These are phyloP conservation scores for Leccinum pellstonianum DNA, from an alignment of 768 basidiomycete genomes.

Conservation along the genomic window DNA sequence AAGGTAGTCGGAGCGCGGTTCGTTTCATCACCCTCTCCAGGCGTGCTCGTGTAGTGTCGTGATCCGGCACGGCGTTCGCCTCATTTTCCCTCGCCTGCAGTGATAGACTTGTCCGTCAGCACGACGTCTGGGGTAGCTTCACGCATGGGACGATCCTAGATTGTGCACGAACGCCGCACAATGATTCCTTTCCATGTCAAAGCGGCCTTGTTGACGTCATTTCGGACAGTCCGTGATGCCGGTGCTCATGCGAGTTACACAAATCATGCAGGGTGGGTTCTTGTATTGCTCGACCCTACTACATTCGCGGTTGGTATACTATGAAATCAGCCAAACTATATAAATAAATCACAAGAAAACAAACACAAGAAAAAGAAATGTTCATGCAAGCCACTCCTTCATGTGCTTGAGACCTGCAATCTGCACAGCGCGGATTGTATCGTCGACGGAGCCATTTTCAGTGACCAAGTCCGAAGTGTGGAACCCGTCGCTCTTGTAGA, in stretches of 20 bases:
- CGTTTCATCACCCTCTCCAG: neutral
- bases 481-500: constrained; percentile 60
- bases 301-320: neutral
- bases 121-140: constrained; percentile 24
- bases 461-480: constrained; percentile 61
- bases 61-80: no score
- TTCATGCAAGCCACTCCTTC: constrained; percentile 48
- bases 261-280: no score
- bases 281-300: no score
- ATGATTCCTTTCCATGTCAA: no score
- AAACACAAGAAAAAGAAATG: neutral
- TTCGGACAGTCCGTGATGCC: no score
- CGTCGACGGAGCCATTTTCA: constrained; percentile 42
- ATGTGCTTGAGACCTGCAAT: constrained; percentile 50
- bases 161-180: no score
- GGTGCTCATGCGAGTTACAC: no score
- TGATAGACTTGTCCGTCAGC: constrained; percentile 19
- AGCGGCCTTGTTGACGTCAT: no score
- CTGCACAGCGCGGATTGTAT: constrained; percentile 55
- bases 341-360: neutral
- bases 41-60: no score
- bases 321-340: neutral
- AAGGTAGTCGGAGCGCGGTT: constrained; percentile 11
- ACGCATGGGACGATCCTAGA: constrained; percentile 6
- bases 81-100: neutral